Conservation (phyloP, 2,329 filamentous ascomycete genomes). For the Nothophoma quercina region DNA sequence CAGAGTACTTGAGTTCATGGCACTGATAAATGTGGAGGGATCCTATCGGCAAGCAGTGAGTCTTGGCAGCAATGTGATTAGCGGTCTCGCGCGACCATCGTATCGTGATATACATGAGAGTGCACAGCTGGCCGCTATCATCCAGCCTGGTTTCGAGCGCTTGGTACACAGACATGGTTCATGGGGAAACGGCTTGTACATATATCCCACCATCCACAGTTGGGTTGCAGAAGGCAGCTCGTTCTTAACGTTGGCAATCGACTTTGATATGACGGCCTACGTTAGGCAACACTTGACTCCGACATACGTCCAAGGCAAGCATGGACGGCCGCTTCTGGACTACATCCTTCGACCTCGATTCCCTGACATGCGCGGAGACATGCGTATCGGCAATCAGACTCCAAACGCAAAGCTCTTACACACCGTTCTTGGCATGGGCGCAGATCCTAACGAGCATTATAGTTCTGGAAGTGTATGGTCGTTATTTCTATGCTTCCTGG, state of each 20-base stretch:
- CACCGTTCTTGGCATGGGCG: neutral
- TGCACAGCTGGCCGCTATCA: neutral
- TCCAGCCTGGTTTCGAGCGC: neutral
- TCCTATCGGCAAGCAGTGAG: neutral
- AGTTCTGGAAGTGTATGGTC: neutral
- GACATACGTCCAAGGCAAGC: neutral
- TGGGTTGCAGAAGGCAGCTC: neutral
- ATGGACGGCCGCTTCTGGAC: neutral
- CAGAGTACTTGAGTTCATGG: neutral
- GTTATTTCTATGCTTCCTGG: neutral
- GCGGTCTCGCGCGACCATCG: neutral
- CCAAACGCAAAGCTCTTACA: neutral
- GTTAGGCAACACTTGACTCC: neutral
- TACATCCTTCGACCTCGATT: neutral
- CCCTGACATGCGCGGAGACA: no score
- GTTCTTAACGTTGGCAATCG: neutral
- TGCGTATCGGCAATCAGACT: neutral
- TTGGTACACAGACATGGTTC: neutral
- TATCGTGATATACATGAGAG: neutral
- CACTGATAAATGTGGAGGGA: neutral
- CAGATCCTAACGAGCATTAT: neutral
- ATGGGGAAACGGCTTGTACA: neutral
- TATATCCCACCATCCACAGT: neutral
- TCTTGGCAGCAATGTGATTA: neutral
- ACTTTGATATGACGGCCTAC: neutral